phyloP scores from a whole-genome alignment of 2,329 filamentous ascomycete genomes.

The Ascochyta koolunga region DNA sequence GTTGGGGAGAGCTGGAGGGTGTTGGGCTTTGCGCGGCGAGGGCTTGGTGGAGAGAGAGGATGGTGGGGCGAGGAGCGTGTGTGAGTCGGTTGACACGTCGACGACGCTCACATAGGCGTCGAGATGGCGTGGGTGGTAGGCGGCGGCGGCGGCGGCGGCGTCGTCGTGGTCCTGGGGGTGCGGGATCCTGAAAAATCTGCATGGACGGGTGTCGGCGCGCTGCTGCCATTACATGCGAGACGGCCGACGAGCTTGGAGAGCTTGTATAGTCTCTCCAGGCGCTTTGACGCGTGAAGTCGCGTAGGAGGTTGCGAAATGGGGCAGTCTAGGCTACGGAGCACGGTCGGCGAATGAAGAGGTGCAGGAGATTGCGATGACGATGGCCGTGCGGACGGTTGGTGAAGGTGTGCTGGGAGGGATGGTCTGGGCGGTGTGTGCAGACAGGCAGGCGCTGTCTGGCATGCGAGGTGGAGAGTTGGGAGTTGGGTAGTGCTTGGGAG shows the following conservation, averaged over 20 bases:
- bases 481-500: constrained; percentile 17
- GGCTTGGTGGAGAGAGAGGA: constrained; percentile 53
- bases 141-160: constrained; percentile 50
- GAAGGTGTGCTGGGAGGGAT: constrained; percentile 19
- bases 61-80: constrained; percentile 71
- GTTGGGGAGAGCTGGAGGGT: constrained; percentile 64
- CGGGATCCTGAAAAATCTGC: constrained; percentile 65
- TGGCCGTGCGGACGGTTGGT: constrained; percentile 23
- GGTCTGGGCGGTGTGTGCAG: constrained; percentile 26
- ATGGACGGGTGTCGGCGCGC: constrained; percentile 62
- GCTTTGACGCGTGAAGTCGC: constrained; percentile 51
- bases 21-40: constrained; percentile 72
- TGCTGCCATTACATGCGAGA: constrained; percentile 55
- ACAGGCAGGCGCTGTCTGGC: constrained; percentile 24
- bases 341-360: constrained; percentile 30
- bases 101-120: constrained; percentile 51
- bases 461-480: constrained; percentile 22
- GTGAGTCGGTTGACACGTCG: constrained; percentile 60
- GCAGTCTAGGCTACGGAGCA: constrained; percentile 27
- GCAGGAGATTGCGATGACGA: constrained; percentile 45
- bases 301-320: constrained; percentile 37
- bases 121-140: constrained; percentile 60
- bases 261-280: constrained; percentile 38
- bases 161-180: constrained; percentile 51
- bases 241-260: constrained; percentile 32